Evolutionary conservation across 148 eudicot species (phyloP).

Genomic region (Camellia japonica): DNA sequence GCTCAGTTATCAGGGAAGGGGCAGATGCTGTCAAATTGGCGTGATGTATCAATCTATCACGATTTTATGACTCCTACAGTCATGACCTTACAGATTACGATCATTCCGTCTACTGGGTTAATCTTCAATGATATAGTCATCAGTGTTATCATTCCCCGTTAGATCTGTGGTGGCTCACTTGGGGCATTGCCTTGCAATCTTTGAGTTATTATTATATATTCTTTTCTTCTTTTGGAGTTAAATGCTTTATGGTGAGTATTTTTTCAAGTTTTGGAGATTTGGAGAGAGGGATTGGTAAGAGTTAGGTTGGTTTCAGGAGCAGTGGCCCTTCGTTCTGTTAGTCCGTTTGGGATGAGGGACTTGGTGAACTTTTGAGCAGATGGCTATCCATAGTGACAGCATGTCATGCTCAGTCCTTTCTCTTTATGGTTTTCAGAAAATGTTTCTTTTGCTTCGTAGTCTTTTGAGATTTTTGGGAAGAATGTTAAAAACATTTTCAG

Average conservation of each 20-base stretch:
- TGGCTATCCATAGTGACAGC: not conserved
- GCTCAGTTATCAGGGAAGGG: too few relatives aligned
- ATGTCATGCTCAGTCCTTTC: not conserved
- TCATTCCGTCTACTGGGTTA: too few relatives aligned
- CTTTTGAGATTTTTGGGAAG: not conserved
- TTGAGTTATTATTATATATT: not conserved
- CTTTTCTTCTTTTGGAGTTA: not conserved
- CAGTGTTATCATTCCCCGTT: too few relatives aligned
- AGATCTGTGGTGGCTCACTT: not conserved
- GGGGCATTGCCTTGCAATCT: not conserved
- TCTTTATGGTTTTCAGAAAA: constrained; percentile 1
- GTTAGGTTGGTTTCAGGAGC: not conserved
- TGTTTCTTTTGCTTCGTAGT: not conserved
- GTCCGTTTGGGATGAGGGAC: constrained; percentile 1
- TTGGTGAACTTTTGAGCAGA: not conserved
- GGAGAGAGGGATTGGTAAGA: not conserved
- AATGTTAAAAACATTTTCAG: too few relatives aligned
- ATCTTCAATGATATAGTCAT: too few relatives aligned
- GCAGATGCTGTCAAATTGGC: not conserved
- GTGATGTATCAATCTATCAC: not conserved
- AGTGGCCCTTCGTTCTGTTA: not conserved
- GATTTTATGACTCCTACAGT: too few relatives aligned
- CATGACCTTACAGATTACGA: too few relatives aligned
- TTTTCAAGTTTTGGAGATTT: not conserved
- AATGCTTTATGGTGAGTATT: not conserved